These are phyloP conservation scores for Nemania serpens DNA, from an alignment of 2,329 filamentous ascomycete species.

Conservation along the genomic window DNA sequence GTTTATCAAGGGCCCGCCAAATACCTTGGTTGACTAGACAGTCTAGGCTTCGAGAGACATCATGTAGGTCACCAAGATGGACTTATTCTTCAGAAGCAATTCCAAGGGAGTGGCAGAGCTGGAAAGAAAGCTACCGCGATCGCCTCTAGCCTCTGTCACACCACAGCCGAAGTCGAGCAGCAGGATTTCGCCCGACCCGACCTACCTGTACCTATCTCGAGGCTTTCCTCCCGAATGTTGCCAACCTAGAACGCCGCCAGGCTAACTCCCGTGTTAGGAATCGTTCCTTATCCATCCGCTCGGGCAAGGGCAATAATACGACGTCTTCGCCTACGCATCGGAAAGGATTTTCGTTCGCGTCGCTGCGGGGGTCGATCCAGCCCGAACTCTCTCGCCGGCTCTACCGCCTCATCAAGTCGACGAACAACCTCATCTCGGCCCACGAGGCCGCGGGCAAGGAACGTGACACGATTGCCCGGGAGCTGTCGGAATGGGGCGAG, in stretches of 20 bases:
- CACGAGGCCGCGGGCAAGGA: conserved; percentile 86
- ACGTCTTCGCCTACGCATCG: conserved; percentile 48
- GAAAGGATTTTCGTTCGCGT: conserved; percentile 83
- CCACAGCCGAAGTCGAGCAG: conserved; percentile 27
- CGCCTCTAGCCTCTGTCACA: conserved; percentile 22
- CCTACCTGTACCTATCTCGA: conserved; percentile 32
- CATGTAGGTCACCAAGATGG: conserved; percentile 39
- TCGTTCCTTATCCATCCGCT: conserved; percentile 41
- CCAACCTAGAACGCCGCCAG: neutral
- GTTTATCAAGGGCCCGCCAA: neutral
- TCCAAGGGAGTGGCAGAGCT: conserved; percentile 39
- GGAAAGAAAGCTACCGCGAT: conserved; percentile 29
- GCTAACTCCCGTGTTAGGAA: conserved; percentile 35
- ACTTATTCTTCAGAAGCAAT: conserved; percentile 36
- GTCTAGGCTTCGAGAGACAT: conserved; percentile 20
- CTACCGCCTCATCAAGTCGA: conserved; percentile 90
- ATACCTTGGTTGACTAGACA: neutral
- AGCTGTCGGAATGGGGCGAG: conserved; percentile 97
- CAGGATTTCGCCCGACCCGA: conserved; percentile 30
- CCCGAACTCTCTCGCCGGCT: conserved; percentile 88
- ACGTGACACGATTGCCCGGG: conserved; percentile 80
- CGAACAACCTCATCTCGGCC: conserved; percentile 84
- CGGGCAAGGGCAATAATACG: conserved; percentile 45
- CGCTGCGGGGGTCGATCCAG: conserved; percentile 81
- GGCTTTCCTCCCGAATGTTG: neutral